Evolutionary conservation across 2,329 filamentous ascomycete species (phyloP).

Genomic region (Ramularia endophylla): DNA sequence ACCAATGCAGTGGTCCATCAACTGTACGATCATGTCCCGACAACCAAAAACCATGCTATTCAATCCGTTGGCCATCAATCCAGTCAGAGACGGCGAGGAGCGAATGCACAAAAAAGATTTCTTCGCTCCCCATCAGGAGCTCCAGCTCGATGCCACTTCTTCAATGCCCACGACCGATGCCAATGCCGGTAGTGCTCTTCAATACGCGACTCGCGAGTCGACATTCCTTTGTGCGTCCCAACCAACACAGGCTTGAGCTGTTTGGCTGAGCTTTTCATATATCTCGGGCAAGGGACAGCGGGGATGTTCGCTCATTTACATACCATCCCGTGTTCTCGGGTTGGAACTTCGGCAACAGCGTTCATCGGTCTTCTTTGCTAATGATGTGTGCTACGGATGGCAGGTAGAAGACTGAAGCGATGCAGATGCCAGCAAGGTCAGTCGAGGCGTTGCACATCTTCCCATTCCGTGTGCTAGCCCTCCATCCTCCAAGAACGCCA

Average conservation of each 20-base stretch:
- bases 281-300: slow-evolving; percentile 24
- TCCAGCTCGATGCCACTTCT: not conserved
- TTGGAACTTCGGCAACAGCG: slow-evolving; percentile 22
- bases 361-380: not conserved
- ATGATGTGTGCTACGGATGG: no score
- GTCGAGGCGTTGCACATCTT: slow-evolving; percentile 19
- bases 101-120: no score
- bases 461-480: slow-evolving; percentile 22
- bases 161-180: no score
- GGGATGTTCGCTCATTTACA: slow-evolving; percentile 28
- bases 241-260: slow-evolving; percentile 7
- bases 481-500: slow-evolving; percentile 13
- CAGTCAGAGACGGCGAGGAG: no score
- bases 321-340: slow-evolving; percentile 23
- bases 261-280: no score
- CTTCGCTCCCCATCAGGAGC: no score
- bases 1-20: no score
- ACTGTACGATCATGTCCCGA: no score
- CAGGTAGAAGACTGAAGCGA: no score
- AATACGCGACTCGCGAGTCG: slow-evolving; percentile 8
- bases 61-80: no score
- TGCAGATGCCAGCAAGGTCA: no score
- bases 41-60: no score
- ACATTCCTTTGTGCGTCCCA: slow-evolving; percentile 20
- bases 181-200: not conserved